Evolutionary conservation across 192 early-diverging fungal genomes (phyloP).

Genomic region (Podila epigama): DNA sequence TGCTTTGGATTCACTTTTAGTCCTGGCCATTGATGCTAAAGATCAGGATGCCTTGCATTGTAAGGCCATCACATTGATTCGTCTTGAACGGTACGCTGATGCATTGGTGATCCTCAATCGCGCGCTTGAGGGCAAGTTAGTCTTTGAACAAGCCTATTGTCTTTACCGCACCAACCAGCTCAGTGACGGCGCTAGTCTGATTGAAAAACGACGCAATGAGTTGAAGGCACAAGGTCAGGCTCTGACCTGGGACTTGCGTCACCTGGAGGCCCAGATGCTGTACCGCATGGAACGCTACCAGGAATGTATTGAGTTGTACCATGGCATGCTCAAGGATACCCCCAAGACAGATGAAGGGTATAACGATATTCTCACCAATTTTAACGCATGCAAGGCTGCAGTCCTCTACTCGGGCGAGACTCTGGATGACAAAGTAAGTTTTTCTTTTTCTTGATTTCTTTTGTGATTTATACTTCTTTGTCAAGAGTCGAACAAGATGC

Average conservation of each 20-base stretch:
- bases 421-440: slow-evolving; percentile 37
- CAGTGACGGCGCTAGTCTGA: slow-evolving; percentile 54
- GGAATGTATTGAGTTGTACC: slow-evolving; percentile 52
- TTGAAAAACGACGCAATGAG: slow-evolving; percentile 32
- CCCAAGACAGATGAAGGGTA: slow-evolving; percentile 49
- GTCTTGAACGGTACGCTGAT: slow-evolving; percentile 62
- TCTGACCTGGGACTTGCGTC: slow-evolving; percentile 49
- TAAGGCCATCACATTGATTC: slow-evolving; percentile 64
- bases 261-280: slow-evolving; percentile 76
- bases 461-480: background rate
- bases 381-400: slow-evolving; percentile 60
- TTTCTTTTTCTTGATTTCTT: background rate
- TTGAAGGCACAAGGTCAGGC: slow-evolving; percentile 2
- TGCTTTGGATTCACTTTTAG: too few species aligned
- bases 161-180: slow-evolving; percentile 69
- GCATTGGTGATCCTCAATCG: slow-evolving; percentile 53
- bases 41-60: slow-evolving; percentile 62
- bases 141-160: slow-evolving; percentile 69
- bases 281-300: slow-evolving; percentile 66
- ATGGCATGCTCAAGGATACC: slow-evolving; percentile 51
- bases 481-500: too few species aligned
- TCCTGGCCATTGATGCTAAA: slow-evolving; percentile 53
- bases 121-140: slow-evolving; percentile 48
- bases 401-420: slow-evolving; percentile 48
- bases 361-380: slow-evolving; percentile 61